These are phyloP conservation scores for Chimonanthus praecox DNA, from an alignment of 164 flowering plant genomes.

Conservation along the genomic window DNA sequence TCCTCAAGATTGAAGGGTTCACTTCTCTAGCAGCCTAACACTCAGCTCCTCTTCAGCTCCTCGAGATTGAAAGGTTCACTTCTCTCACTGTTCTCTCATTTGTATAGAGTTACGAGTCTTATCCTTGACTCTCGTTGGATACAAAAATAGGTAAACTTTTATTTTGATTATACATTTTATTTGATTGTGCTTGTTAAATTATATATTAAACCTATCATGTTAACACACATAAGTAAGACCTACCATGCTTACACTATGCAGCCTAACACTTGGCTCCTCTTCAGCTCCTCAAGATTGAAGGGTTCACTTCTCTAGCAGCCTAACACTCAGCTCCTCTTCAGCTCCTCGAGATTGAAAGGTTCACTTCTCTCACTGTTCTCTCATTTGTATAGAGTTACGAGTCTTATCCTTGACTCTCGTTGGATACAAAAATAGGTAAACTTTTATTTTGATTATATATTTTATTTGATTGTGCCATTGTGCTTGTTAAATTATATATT, in stretches of 20 bases:
- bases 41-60: background rate
- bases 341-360: background rate
- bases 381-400: background rate
- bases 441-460: too few species aligned
- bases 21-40: background rate
- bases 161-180: too few species aligned
- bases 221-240: too few species aligned
- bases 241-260: too few species aligned
- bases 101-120: background rate
- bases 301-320: background rate
- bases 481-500: too few species aligned
- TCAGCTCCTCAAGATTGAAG: background rate
- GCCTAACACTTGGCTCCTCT: background rate
- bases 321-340: background rate
- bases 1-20: background rate
- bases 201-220: too few species aligned
- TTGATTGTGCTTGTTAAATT: too few species aligned
- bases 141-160: too few species aligned
- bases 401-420: too few species aligned
- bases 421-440: too few species aligned
- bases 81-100: background rate
- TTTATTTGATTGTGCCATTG: too few species aligned
- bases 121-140: too few species aligned
- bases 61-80: background rate
- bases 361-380: background rate